These are phyloP conservation scores for Sclerotinia glacialis DNA, from an alignment of 2,329 filamentous ascomycete species.

Conservation along the genomic window DNA sequence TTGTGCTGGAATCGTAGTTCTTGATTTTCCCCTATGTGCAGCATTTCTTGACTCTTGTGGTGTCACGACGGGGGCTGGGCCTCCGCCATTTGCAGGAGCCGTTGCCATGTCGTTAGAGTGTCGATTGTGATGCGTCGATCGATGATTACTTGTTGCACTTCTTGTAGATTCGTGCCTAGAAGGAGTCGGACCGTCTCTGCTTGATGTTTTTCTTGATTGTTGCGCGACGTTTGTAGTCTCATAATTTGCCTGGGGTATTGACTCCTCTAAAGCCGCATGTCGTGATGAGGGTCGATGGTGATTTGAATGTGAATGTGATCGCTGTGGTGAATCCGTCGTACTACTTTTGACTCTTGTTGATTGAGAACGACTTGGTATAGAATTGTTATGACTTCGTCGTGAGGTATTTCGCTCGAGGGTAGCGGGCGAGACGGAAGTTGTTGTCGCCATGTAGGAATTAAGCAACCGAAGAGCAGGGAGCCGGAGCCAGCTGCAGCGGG, in stretches of 20 bases:
- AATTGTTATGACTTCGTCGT: conserved; percentile 33
- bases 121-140: conserved; percentile 39
- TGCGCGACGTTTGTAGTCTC: conserved; percentile 65
- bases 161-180: conserved; percentile 34
- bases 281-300: conserved; percentile 43
- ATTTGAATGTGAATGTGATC: conserved; percentile 30
- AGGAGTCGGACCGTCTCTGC: conserved; percentile 35
- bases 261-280: conserved; percentile 44
- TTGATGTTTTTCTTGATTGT: conserved; percentile 35
- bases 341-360: conserved; percentile 33
- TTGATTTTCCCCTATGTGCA: conserved; percentile 53
- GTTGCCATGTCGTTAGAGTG: conserved; percentile 48
- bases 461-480: conserved; percentile 21
- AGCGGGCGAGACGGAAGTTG: conserved; percentile 31
- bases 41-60: conserved; percentile 49
- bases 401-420: conserved; percentile 32
- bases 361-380: conserved; percentile 35
- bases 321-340: conserved; percentile 30
- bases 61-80: conserved; percentile 50
- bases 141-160: conserved; percentile 43
- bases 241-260: conserved; percentile 63
- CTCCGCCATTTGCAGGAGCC: conserved; percentile 52
- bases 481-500: conserved; percentile 25
- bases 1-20: conserved; percentile 83
- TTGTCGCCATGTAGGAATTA: conserved; percentile 30